Evolutionary conservation across 139 green algal genomes (phyloP), one percentile per base, ranked within the genome.

Genomic region (Chlamydomonas asymmetrica): DNA sequence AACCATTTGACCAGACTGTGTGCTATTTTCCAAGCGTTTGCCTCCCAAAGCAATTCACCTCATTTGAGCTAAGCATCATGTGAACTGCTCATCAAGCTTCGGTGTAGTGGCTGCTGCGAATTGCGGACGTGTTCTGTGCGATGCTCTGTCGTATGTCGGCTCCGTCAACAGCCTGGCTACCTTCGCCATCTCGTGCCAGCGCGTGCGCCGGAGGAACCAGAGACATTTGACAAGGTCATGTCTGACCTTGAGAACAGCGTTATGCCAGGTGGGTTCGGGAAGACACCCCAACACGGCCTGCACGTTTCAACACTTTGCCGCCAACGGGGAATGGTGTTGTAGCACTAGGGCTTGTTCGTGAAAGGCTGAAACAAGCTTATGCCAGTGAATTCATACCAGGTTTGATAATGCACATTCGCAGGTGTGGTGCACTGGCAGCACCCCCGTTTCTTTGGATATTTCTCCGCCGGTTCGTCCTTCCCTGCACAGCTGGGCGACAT

Each of bases 381-480:
- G 35, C 66, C 18, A 20, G 3, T 72, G 64, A 20, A 67, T 6
- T 10, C 0, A 35, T 57, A 31, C 9, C 54, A 61, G 7, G 54
- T 66, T 40, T 62, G 31, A 22, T 5, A 25, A 67, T 32, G 50
- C 35, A 27, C 50, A 13, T 39, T 32, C 64, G 48, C 75, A 84
- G 90, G 89, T 18, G 76, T 95, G 13, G 87, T 86, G 1, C 92
- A 97, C 83, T 97, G 93, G 93, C 92, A 97, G 89, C 81, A 67
- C 45, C 93, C 92, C 35, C 76, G 63, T 66, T 97, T 97, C 82
- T 97, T 97, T 64, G 87, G 82, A 34, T 97, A 89, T 73, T 97
- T 87, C 78, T 75, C 86, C 5, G 80, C 84, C 82, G 93, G 93
- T 81, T 78, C 71, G 60, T 90, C 76, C 64, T 85, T 74, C 45